Evolutionary conservation across 768 basidiomycete genomes (phyloP), one percentile per base, ranked within the genome.

Genomic region (Leucocoprinus birnbaumii): DNA sequence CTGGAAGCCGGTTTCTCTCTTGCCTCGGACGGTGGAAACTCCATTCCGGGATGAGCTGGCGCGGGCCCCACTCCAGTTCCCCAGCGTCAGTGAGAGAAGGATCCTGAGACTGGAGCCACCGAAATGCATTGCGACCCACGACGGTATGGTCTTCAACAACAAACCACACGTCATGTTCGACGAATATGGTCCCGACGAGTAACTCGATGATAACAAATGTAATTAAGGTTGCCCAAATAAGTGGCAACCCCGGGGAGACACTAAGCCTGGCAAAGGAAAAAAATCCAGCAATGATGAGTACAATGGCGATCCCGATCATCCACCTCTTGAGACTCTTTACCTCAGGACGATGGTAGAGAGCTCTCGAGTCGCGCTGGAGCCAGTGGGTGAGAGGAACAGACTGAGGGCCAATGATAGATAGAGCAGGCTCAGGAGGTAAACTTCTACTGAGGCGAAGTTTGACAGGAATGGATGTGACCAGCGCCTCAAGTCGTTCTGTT

Each of bases 61-160:
- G 50, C 8, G 42, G 14, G 3, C 56, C 61, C 63, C 63, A 62
- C 27, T 53, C 35, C 1, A 37, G 31, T 11, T 31, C 6, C 41
- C 8, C 60, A 16, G 0, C 5, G 31, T 26, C 27, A 3, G 42
- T 40, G n/a, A 59, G 40, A 11, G 51, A 22, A 9, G 46, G 40
- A 48, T 63, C 62, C 37, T 60, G 56, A 9, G 51, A 45, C 11
- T 51, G 50, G 11, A 63, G 27, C 45, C 44, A 37, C 25, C 25
- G 11, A 44, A 41, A 26, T 2, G 26, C 19, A 25, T 59, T 31
- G 24, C 34, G 31, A 21, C 50, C 53, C 27, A 42, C 50, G 7
- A 6, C 16, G 7, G 22, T 38, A 38, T 58, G 57, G 16, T 61
- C 54, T n/a, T 61, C 48, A 26, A 57, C 53, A 7, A 55, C 44